Evolutionary conservation across 805 yeast species (phyloP).

Genomic region (Starmerella bombicola): DNA sequence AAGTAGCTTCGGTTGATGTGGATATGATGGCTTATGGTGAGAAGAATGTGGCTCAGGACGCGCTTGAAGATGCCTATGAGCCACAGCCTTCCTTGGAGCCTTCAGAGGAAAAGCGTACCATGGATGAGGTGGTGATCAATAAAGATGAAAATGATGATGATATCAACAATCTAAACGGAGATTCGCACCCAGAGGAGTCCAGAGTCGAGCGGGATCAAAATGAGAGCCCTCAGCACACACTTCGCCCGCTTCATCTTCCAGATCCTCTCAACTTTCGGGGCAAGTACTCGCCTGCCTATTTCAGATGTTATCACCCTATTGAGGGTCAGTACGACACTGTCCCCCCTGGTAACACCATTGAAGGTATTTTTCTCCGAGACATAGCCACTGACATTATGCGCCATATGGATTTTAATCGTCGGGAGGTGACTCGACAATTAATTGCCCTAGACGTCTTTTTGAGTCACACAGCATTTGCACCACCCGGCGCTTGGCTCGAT

Average conservation of each 20-base stretch:
- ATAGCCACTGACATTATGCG: slow-evolving; percentile 60
- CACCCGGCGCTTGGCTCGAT: slow-evolving; percentile 68
- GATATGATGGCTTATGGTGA: neutral
- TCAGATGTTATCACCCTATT: slow-evolving; percentile 19
- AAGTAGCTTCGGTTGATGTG: neutral
- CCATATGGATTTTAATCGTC: slow-evolving; percentile 77
- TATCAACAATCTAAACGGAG: neutral
- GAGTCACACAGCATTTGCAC: slow-evolving; percentile 49
- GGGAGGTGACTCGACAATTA: slow-evolving; percentile 73
- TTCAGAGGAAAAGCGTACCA: neutral
- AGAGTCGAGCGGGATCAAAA: neutral
- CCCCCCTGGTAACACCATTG: slow-evolving; percentile 40
- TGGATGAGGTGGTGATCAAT: neutral
- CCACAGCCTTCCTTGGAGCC: neutral
- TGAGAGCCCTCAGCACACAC: slow-evolving; percentile 16
- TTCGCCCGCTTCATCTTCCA: slow-evolving; percentile 30
- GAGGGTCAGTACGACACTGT: slow-evolving; percentile 49
- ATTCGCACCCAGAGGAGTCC: neutral
- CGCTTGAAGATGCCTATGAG: neutral
- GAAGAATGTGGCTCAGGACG: neutral
- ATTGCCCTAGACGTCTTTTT: slow-evolving; percentile 63
- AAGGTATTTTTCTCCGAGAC: slow-evolving; percentile 60
- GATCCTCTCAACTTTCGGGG: slow-evolving; percentile 8
- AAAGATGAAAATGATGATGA: neutral
- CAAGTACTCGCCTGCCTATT: slow-evolving; percentile 4